phyloP scores from a whole-genome alignment of 2,329 filamentous ascomycete genomes.

The Verticillium dahliae region DNA sequence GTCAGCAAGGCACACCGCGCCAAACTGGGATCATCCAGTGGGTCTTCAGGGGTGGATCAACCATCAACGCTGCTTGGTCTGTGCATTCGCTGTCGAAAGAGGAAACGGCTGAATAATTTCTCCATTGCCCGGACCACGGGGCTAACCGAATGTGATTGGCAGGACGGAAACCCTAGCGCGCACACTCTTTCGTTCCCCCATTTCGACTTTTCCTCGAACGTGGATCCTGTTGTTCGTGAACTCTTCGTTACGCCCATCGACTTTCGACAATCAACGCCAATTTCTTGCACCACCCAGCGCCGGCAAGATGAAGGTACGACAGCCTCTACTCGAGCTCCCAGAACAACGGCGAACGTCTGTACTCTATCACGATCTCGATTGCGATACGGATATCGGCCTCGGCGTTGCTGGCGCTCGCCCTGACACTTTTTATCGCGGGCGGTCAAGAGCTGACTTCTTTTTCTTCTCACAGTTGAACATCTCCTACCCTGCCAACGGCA shows the following conservation, averaged over 20 bases:
- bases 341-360: neutral
- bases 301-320: conserved; percentile 42
- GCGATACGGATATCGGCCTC: neutral
- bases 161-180: conserved; percentile 30
- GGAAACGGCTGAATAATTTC: neutral
- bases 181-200: conserved; percentile 32
- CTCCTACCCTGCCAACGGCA: conserved; percentile 96
- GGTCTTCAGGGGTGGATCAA: neutral
- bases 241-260: neutral
- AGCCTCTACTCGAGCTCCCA: neutral
- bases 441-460: conserved; percentile 23
- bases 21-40: neutral
- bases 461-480: conserved; percentile 50
- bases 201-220: conserved; percentile 11
- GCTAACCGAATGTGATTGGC: neutral
- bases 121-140: neutral
- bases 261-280: conserved; percentile 26
- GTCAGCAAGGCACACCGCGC: neutral
- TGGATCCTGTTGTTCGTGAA: neutral
- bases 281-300: conserved; percentile 37
- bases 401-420: neutral
- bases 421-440: neutral
- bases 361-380: neutral
- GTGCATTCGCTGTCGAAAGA: neutral
- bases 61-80: neutral